Conservation (phyloP, 495 filamentous ascomycete genomes). For the Baudoinia panamericana region DNA sequence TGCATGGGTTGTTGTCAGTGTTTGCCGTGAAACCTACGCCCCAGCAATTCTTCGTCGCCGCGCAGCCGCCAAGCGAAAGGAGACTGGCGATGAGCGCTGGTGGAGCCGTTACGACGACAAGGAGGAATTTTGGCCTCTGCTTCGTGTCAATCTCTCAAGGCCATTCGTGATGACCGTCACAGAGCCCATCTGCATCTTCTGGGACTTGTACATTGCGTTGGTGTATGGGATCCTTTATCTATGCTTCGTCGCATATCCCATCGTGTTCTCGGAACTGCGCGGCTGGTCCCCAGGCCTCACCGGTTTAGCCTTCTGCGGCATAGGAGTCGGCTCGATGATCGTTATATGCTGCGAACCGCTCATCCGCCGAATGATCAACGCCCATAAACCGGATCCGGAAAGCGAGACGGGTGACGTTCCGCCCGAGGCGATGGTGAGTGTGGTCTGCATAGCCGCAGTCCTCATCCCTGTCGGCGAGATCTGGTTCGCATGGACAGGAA, state of each 20-base stretch:
- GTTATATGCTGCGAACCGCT: slow-evolving; percentile 57
- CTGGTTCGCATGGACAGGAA: slow-evolving; percentile 70
- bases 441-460: slow-evolving; percentile 57
- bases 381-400: slow-evolving; percentile 49
- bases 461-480: slow-evolving; percentile 60
- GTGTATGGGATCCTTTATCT: slow-evolving; percentile 61
- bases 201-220: slow-evolving; percentile 59
- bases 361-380: slow-evolving; percentile 58
- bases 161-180: slow-evolving; percentile 67
- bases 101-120: slow-evolving; percentile 65
- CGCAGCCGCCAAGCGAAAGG: slow-evolving; percentile 53
- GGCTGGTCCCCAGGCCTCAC: slow-evolving; percentile 60
- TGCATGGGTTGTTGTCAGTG: slow-evolving; percentile 38
- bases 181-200: slow-evolving; percentile 77
- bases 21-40: slow-evolving; percentile 64
- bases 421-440: slow-evolving; percentile 61
- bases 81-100: slow-evolving; percentile 61
- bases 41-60: slow-evolving; percentile 59
- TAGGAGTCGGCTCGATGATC: slow-evolving; percentile 61
- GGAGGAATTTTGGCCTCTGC: slow-evolving; percentile 37
- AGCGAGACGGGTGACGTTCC: slow-evolving; percentile 45
- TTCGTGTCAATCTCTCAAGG: slow-evolving; percentile 60
- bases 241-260: slow-evolving; percentile 75
- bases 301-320: slow-evolving; percentile 69
- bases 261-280: slow-evolving; percentile 60